Percentiles rank a stretch among this genome's conserved stretches.
phyloP scores from a whole-genome alignment of 208 protist species.

The Zelonia costaricensis region DNA sequence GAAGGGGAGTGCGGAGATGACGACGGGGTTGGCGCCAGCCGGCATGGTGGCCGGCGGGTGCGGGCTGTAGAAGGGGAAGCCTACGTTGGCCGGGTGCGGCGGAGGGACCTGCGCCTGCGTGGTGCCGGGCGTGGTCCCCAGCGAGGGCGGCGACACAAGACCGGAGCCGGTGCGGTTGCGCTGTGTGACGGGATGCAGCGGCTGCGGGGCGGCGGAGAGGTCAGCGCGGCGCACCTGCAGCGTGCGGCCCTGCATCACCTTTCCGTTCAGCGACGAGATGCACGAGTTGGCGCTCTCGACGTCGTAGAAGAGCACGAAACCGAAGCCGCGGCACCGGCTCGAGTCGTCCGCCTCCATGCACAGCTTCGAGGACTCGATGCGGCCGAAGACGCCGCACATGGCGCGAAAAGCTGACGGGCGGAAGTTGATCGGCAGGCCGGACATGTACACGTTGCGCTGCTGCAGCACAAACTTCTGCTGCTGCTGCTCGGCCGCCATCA shows the following conservation, averaged over 20 bases:
- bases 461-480: conserved; percentile 44
- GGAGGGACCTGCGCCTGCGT: background rate
- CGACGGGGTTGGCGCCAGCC: background rate
- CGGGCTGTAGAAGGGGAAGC: conserved; percentile 9
- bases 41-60: conserved; percentile 1
- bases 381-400: conserved; percentile 60
- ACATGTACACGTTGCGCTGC: conserved; percentile 74
- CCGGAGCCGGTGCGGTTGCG: conserved; percentile 27
- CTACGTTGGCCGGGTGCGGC: background rate
- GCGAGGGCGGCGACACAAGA: conserved; percentile 10
- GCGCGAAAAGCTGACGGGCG: conserved; percentile 47
- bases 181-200: conserved; percentile 27
- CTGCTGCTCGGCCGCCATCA: conserved; percentile 29
- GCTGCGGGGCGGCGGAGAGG: conserved; percentile 46
- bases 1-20: conserved; percentile 13
- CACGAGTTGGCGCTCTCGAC: conserved; percentile 50
- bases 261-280: conserved; percentile 51
- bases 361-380: conserved; percentile 60
- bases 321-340: conserved; percentile 48
- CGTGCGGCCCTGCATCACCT: conserved; percentile 34
- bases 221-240: conserved; percentile 67
- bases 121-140: background rate
- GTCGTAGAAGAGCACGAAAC: conserved; percentile 64
- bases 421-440: conserved; percentile 51
- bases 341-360: conserved; percentile 50